Evolutionary conservation across 2,329 filamentous ascomycete genomes (phyloP).

Genomic region (Diaporthe sp.): DNA sequence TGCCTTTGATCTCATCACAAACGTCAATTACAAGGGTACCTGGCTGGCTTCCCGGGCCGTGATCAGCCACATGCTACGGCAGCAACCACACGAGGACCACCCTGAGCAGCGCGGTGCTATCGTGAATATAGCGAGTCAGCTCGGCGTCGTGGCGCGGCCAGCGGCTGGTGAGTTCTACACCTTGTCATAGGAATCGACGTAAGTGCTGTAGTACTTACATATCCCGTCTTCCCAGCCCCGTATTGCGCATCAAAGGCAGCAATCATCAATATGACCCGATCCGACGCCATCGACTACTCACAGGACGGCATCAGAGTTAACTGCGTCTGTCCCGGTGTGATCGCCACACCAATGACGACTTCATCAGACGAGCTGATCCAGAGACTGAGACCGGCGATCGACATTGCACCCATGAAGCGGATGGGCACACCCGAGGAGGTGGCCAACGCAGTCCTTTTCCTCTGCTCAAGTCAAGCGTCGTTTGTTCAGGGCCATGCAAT

Average conservation of each 20-base stretch:
- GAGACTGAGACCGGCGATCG: constrained; percentile 56
- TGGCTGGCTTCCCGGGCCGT: constrained; percentile 63
- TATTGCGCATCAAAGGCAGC: constrained; percentile 73
- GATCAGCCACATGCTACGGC: constrained; percentile 60
- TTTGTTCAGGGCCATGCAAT: constrained; percentile 67
- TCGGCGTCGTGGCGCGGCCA: constrained; percentile 64
- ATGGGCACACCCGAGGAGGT: constrained; percentile 66
- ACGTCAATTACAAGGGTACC: constrained; percentile 67
- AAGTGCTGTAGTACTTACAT: neutral
- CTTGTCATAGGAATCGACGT: neutral
- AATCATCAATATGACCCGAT: constrained; percentile 69
- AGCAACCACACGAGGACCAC: constrained; percentile 58
- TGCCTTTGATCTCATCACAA: constrained; percentile 67
- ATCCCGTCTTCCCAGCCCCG: constrained; percentile 54
- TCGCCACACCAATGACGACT: constrained; percentile 63
- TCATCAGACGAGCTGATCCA: constrained; percentile 55
- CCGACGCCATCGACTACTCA: constrained; percentile 71
- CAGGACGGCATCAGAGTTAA: constrained; percentile 55
- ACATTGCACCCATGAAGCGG: constrained; percentile 64
- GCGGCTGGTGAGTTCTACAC: constrained; percentile 55
- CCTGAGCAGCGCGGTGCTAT: constrained; percentile 60
- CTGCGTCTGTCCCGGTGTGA: constrained; percentile 58
- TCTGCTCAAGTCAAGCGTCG: constrained; percentile 62
- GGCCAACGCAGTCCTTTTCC: constrained; percentile 63
- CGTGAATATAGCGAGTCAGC: constrained; percentile 67